Evolutionary conservation across 345 rosid species (phyloP).

Genomic region (Eutrema japonicum): DNA sequence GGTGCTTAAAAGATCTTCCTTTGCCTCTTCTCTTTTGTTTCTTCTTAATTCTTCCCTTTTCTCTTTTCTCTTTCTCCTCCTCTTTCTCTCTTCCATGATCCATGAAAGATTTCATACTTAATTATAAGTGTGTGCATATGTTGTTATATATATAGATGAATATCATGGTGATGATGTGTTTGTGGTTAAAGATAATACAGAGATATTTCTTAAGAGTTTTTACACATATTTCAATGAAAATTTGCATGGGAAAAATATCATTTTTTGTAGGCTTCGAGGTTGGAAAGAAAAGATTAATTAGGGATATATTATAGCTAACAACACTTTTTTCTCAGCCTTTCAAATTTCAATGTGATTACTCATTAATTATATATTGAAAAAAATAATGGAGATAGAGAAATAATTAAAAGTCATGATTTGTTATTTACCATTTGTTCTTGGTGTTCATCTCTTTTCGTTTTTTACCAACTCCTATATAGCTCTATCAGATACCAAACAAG

Average conservation of each 20-base stretch:
- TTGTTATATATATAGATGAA: not conserved
- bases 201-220: not conserved
- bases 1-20: conserved; percentile 41
- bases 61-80: conserved; percentile 18
- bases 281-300: conserved; percentile 22
- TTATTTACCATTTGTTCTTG: conserved; percentile 35
- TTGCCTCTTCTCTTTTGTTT: conserved; percentile 38
- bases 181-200: not conserved
- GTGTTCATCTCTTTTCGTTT: conserved; percentile 29
- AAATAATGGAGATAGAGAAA: not conserved
- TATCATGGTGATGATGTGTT: not conserved
- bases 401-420: conserved; percentile 31
- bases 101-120: conserved; percentile 7
- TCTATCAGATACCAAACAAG: not conserved
- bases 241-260: conserved; percentile 27
- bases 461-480: not conserved
- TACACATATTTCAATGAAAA: conserved; percentile 14
- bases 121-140: conserved; percentile 3
- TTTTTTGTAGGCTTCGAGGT: conserved; percentile 33
- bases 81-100: conserved; percentile 15
- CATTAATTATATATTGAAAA: conserved; percentile 7
- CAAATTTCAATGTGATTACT: conserved; percentile 32
- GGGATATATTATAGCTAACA: conserved; percentile 6
- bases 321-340: conserved; percentile 31
- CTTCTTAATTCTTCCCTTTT: conserved; percentile 24